A percentile compares a stretch with the other conserved stretches of the same genome.
Conservation (phyloP, 2,329 filamentous ascomycete species). For the Orbilia javanica region DNA sequence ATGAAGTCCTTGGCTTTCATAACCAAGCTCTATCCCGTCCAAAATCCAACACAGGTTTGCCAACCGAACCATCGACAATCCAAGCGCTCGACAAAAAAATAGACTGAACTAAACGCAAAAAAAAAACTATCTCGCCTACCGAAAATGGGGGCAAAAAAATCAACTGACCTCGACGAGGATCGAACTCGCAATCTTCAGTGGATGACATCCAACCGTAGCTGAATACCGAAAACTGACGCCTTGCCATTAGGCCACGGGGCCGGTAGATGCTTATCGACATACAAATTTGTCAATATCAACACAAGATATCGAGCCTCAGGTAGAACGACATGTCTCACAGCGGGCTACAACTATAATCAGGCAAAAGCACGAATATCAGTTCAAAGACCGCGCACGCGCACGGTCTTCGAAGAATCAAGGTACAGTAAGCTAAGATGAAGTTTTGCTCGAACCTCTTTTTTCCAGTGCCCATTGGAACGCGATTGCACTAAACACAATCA, state of each 20-base stretch:
- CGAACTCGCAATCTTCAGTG: conserved; percentile 59
- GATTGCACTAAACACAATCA: neutral
- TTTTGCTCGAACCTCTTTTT: neutral
- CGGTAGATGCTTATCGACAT: neutral
- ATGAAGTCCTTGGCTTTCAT: too few species aligned
- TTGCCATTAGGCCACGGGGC: conserved; percentile 59
- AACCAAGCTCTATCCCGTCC: neutral
- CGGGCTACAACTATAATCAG: neutral
- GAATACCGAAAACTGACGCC: conserved; percentile 58
- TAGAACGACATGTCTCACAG: neutral
- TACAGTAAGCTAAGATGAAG: neutral
- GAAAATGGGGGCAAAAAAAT: conserved; percentile 35
- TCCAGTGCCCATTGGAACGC: neutral
- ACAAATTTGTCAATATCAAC: conserved; percentile 9
- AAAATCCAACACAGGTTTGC: conserved; percentile 47
- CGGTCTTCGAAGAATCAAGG: neutral
- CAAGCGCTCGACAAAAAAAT: neutral
- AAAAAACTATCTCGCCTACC: conserved; percentile 17
- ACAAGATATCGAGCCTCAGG: neutral
- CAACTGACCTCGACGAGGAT: conserved; percentile 57
- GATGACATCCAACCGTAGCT: conserved; percentile 39
- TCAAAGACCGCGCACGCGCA: too few species aligned
- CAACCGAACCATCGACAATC: neutral
- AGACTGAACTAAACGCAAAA: too few species aligned
- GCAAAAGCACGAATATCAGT: neutral